These are phyloP conservation scores for Diutina rugosa DNA, from an alignment of 1,139 yeast species.

Conservation along the genomic window DNA sequence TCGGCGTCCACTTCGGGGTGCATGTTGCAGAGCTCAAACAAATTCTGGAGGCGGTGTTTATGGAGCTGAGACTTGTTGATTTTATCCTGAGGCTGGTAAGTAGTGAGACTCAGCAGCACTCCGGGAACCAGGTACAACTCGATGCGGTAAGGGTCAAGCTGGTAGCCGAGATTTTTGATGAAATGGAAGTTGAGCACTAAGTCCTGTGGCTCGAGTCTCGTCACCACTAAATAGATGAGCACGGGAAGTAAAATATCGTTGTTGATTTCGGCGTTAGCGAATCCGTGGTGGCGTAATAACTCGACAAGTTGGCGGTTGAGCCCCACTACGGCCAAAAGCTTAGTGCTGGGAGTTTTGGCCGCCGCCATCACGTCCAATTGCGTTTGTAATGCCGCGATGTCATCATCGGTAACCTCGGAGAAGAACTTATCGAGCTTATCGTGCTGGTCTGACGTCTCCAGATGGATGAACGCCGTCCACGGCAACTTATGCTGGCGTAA, in stretches of 20 bases:
- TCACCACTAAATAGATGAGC: conserved; percentile 18
- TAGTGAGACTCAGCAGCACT: conserved; percentile 4
- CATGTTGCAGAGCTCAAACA: conserved; percentile 22
- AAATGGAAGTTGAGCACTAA: conserved; percentile 25
- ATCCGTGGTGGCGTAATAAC: conserved; percentile 8
- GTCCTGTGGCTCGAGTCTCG: conserved; percentile 9
- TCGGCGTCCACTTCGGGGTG: conserved; percentile 5
- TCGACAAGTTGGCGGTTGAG: neutral
- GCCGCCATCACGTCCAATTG: neutral
- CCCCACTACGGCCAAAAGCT: neutral
- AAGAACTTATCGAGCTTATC: neutral
- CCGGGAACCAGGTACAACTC: conserved; percentile 9
- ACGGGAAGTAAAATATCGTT: conserved; percentile 29
- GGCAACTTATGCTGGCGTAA: conserved; percentile 16
- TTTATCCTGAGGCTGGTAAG: conserved; percentile 12
- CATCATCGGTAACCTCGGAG: neutral
- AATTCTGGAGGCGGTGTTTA: conserved; percentile 6
- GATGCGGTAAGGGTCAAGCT: conserved; percentile 20
- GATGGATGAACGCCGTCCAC: conserved; percentile 6
- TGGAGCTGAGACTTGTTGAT: neutral
- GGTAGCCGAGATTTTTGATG: conserved; percentile 22
- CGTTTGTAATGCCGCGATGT: neutral
- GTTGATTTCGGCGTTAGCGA: conserved; percentile 13
- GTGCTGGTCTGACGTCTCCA: neutral
- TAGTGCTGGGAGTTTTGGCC: neutral